phyloP scores from a whole-genome alignment of 805 yeast genomes.

The Hemisphaericaspora nanyangensis region DNA sequence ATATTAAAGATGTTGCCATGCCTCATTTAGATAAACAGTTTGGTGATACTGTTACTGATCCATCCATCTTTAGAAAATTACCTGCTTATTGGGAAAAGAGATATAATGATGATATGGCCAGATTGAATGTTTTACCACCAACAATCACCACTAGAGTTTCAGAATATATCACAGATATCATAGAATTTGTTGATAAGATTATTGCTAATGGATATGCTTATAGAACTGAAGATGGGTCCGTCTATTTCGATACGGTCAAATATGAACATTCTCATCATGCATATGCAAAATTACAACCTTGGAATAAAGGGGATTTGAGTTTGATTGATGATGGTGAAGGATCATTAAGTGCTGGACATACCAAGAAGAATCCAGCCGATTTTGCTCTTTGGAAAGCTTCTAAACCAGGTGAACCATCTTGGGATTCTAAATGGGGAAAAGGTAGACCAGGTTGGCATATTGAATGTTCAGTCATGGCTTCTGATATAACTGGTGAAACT shows the following conservation, averaged over 20 bases:
- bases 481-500: slow-evolving; percentile 73
- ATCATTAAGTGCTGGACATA: slow-evolving; percentile 53
- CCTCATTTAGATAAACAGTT: slow-evolving; percentile 65
- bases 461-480: slow-evolving; percentile 98
- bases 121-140: slow-evolving; percentile 80
- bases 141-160: slow-evolving; percentile 89
- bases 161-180: slow-evolving; percentile 91
- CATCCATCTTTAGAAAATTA: slow-evolving; percentile 71
- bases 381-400: slow-evolving; percentile 97
- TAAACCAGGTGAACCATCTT: slow-evolving; percentile 94
- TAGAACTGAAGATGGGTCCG: slow-evolving; percentile 81
- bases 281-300: slow-evolving; percentile 95
- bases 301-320: slow-evolving; percentile 89
- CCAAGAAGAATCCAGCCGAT: slow-evolving; percentile 75
- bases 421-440: slow-evolving; percentile 94
- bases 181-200: slow-evolving; percentile 71
- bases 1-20: slow-evolving; percentile 72
- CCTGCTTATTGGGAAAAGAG: slow-evolving; percentile 88
- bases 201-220: slow-evolving; percentile 82
- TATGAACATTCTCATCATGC: slow-evolving; percentile 77
- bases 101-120: slow-evolving; percentile 81
- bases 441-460: slow-evolving; percentile 99
- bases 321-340: slow-evolving; percentile 96
- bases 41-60: slow-evolving; percentile 81
- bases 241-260: slow-evolving; percentile 85